Percentiles rank a stretch among this genome's conserved stretches.
These are phyloP conservation scores for Ambispora gerdemannii DNA, from an alignment of 192 early-diverging fungal genomes.

Conservation along the genomic window DNA sequence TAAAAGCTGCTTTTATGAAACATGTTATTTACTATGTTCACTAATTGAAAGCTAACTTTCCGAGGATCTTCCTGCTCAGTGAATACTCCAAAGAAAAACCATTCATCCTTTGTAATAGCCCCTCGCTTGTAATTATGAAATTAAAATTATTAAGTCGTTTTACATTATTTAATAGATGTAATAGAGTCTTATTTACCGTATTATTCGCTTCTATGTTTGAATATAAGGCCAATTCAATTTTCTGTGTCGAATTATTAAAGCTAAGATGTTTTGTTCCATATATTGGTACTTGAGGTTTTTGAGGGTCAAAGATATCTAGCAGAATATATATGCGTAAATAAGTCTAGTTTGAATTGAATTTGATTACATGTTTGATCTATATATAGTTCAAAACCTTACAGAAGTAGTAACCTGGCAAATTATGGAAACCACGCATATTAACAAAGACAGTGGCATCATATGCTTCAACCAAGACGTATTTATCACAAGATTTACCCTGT, in stretches of 20 bases:
- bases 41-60: constrained; percentile 19
- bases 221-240: constrained; percentile 10
- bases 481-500: constrained; percentile 5
- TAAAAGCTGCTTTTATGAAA: neutral
- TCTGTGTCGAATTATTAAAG: constrained; percentile 22
- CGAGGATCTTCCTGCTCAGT: constrained; percentile 12
- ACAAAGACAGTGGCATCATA: constrained; percentile 6
- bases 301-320: constrained; percentile 16
- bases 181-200: constrained; percentile 1
- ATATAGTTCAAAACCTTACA: no score
- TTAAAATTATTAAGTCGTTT: neutral
- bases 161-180: neutral
- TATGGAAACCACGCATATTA: constrained; percentile 11
- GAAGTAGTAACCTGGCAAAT: neutral
- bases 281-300: neutral
- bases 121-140: neutral
- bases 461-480: neutral
- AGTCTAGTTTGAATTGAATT: neutral
- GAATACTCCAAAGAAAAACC: constrained; percentile 13
- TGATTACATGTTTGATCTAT: neutral
- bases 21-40: constrained; percentile 15
- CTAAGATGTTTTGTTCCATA: neutral
- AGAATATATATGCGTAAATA: neutral
- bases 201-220: constrained; percentile 1
- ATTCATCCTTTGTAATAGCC: constrained; percentile 5